phyloP scores from a whole-genome alignment of 176 grass and related monocot species.

The Triticum aestivum region IWGSC_CS_RefSeq_v2.1 NC_057808.1:345741973-345742472 shows the following conservation, averaged over 20 bases:
- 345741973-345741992: conserved; percentile 49
- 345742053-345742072: conserved; percentile 36
- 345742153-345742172: background rate
- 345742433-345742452: conserved; percentile 92
- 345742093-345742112: conserved; percentile 81
- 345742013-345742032: conserved; percentile 40
- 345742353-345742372: conserved; percentile 58
- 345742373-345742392: conserved; percentile 94
- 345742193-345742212: conserved; percentile 57
- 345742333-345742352: background rate
- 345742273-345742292: conserved; percentile 55
- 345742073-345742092: conserved; percentile 52
- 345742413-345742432: conserved; percentile 96
- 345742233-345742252: conserved; percentile 94
- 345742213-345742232: conserved; percentile 80
- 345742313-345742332: background rate
- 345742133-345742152: conserved; percentile 42
- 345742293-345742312: background rate
- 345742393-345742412: conserved; percentile 99
- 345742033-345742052: conserved; percentile 45
- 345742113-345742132: conserved; percentile 90
- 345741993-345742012: conserved; percentile 47
- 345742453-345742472: conserved; percentile 50
- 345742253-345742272: conserved; percentile 85
- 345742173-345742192: background rate